Base-by-base conservation (phyloP, 2,329 filamentous ascomycete genomes). In the Fusarium sp. region DNA sequence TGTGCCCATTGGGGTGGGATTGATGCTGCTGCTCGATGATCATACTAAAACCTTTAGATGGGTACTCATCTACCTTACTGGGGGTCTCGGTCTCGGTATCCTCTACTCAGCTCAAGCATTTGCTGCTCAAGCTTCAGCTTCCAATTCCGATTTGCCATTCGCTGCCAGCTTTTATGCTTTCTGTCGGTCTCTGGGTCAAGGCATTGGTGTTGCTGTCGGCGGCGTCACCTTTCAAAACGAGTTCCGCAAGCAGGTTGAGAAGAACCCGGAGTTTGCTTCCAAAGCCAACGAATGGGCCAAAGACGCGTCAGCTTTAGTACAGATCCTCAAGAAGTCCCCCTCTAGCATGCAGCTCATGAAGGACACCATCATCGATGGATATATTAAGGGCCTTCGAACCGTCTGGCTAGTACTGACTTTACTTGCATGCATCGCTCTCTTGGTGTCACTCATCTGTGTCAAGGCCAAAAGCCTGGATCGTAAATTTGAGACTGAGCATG, bases 161-260 rank as follows among this genome's bases (percentile, higher is more conserved):
- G 87, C 91, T 45, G 87, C 90, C 3, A 90, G 89, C 17, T 89
- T 93, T 83, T 92, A 91, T 81, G 88, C 87, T 60, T 94, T 94
- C 83, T 77, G 68, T 44, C 70, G 75, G n/a, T 87, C 88, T 4
- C 86, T 93, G 31, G 92, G 92, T 1, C 90, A 93, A 78, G 85
- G 88, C 0, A 81, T 93, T 15, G 91, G 91, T 31, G 89, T 93
- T 6, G 90, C 91, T 5, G 85, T 93, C 58, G 89, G 90, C 5
- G 91, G 92, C 7, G 90, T 91, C 38, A 87, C 92, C 60, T 93
- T 94, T 82, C 91, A 94, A 80, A 94, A 93, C 73, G 85, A 86
- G 64, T 88, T 92, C 81, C 83, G 82, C 61, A 81, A 81, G 49
- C 86, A 88, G 69, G 80, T 92, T 49, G 73, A 83, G 20, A 83